Percentiles rank a stretch among this genome's conserved stretches.
Conservation (phyloP, 495 filamentous ascomycete genomes). For the Xylaria palmicola region DNA sequence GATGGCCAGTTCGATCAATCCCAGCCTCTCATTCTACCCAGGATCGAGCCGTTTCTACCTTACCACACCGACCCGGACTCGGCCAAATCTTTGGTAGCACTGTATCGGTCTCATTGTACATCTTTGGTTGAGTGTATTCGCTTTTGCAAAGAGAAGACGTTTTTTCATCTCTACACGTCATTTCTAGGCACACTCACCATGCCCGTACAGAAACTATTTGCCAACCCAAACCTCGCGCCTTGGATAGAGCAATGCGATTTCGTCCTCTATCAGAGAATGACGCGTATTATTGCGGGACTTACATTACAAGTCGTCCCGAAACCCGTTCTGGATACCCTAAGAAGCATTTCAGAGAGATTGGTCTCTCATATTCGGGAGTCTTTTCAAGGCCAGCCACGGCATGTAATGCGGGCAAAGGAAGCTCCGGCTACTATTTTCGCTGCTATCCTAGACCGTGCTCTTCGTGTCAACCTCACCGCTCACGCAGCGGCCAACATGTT, state of each 20-base stretch:
- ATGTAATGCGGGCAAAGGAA: constrained; percentile 82
- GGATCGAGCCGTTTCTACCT: constrained; percentile 74
- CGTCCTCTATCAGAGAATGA: constrained; percentile 94
- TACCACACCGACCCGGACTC: constrained; percentile 74
- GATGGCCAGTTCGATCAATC: constrained; percentile 53
- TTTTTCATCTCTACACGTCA: constrained; percentile 91
- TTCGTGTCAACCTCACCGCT: constrained; percentile 88
- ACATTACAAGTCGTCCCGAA: constrained; percentile 87
- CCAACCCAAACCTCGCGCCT: constrained; percentile 73
- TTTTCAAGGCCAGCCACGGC: constrained; percentile 75
- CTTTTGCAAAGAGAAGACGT: constrained; percentile 90
- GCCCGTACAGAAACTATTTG: constrained; percentile 92
- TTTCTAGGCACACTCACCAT: constrained; percentile 95
- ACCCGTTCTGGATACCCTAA: constrained; percentile 75
- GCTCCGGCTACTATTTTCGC: constrained; percentile 88
- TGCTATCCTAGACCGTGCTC: constrained; percentile 74
- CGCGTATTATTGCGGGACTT: constrained; percentile 78
- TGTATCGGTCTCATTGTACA: constrained; percentile 92
- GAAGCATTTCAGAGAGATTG: constrained; percentile 77
- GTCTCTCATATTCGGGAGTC: constrained; percentile 73
- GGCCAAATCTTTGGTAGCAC: constrained; percentile 73
- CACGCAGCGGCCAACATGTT: constrained; percentile 79
- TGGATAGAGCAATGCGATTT: constrained; percentile 97
- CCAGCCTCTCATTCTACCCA: constrained; percentile 72
- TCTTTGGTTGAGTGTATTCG: constrained; percentile 92